Percentiles rank a stretch among this genome's conserved stretches.
Conservation (phyloP, 2,329 filamentous ascomycete species). For the Dactylonectria macrodidyma region DNA sequence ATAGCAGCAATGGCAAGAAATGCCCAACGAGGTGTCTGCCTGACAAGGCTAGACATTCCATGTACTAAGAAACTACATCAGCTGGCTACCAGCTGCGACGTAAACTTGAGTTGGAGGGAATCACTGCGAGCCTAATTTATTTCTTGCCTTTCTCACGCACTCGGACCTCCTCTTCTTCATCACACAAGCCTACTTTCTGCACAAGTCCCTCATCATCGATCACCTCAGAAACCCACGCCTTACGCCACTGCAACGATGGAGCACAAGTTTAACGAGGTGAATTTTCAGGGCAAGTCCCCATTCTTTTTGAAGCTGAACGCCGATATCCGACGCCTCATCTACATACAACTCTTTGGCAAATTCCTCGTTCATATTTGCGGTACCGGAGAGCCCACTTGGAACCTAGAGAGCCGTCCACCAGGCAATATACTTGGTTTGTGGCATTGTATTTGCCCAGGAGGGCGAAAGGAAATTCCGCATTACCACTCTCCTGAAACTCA, state of each 20-base stretch:
- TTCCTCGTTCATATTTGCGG: background rate
- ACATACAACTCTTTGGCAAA: conserved; percentile 9
- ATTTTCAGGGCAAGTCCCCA: background rate
- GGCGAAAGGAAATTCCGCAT: background rate
- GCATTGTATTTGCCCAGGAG: conserved; percentile 24
- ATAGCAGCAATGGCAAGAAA: background rate
- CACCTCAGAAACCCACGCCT: background rate
- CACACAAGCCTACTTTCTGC: background rate
- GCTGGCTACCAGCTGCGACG: background rate
- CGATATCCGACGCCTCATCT: background rate
- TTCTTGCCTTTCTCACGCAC: background rate
- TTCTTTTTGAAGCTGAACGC: background rate
- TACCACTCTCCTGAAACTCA: background rate
- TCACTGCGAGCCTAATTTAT: background rate
- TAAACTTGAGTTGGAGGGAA: too few relatives aligned
- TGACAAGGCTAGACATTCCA: background rate
- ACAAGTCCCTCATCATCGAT: background rate
- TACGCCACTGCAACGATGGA: too few relatives aligned
- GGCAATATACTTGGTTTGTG: background rate
- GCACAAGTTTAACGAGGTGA: background rate
- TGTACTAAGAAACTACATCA: background rate
- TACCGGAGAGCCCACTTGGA: too few relatives aligned
- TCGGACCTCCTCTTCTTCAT: background rate
- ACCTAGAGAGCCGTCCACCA: background rate
- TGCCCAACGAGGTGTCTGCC: background rate